Evolutionary conservation across 768 basidiomycete genomes (phyloP).

Genomic region (Trametes cinnabarina): DNA sequence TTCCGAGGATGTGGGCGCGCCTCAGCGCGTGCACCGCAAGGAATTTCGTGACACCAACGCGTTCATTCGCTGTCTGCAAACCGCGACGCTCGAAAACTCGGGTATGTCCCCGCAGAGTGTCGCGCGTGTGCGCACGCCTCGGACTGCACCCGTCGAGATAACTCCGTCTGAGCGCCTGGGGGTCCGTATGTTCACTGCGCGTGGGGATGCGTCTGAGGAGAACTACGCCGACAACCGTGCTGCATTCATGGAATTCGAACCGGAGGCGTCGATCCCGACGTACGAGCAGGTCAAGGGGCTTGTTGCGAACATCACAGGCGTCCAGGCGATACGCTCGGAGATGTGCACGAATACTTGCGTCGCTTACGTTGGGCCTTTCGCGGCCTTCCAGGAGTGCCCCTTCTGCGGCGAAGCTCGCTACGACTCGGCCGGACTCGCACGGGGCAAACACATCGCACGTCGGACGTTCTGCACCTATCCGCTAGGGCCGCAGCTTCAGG

Average conservation of each 20-base stretch:
- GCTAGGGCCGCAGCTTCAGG: constrained; percentile 44
- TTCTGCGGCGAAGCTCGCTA: constrained; percentile 34
- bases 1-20: neutral
- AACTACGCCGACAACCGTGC: neutral
- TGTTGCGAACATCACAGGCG: constrained; percentile 23
- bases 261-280: constrained; percentile 14
- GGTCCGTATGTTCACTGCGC: too few relatives aligned
- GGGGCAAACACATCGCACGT: constrained; percentile 21
- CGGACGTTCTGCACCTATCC: constrained; percentile 39
- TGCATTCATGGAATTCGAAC: neutral
- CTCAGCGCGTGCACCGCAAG: neutral
- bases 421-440: constrained; percentile 9
- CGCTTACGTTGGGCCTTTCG: constrained; percentile 41
- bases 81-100: neutral
- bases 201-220: too few relatives aligned
- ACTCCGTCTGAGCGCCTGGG: too few relatives aligned
- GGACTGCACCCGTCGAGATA: too few relatives aligned
- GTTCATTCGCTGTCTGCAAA: neutral
- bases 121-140: neutral
- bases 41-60: neutral
- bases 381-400: constrained; percentile 29
- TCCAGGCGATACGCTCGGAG: constrained; percentile 34
- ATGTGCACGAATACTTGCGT: constrained; percentile 45
- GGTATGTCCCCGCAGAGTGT: neutral
- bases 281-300: neutral